These are phyloP conservation scores for Plantago elongata DNA, from an alignment of 257 asterid species.

Conservation along the genomic window DNA sequence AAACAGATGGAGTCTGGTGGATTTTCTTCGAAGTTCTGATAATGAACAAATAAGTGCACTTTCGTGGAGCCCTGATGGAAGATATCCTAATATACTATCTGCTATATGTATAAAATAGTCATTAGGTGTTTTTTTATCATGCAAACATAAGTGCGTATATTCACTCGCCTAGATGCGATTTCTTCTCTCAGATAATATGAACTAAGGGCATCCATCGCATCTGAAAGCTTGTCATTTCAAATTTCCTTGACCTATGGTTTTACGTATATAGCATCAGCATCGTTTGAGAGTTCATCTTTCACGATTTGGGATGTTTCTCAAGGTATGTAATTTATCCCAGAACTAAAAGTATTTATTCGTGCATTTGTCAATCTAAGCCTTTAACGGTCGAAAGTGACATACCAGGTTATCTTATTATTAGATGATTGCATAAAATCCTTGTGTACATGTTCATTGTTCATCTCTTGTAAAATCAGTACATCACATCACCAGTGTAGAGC, in stretches of 20 bases:
- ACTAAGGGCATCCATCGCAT: not conserved
- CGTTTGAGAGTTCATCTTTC: conserved; percentile 84
- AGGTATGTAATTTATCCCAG: conserved; percentile 45
- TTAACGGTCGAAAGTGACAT: not conserved
- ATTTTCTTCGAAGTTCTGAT: conserved; percentile 74
- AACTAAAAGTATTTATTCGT: conserved; percentile 10
- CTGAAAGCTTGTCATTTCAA: not conserved
- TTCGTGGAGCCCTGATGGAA: conserved; percentile 98
- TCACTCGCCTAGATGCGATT: too few relatives aligned
- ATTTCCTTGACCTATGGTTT: conserved; percentile 50
- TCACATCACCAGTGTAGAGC: not conserved
- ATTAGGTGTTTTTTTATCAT: conserved; percentile 1
- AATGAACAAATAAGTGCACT: conserved; percentile 74
- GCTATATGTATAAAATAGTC: conserved; percentile 4
- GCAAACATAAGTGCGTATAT: too few relatives aligned
- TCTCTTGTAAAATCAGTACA: not conserved
- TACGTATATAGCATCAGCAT: conserved; percentile 94
- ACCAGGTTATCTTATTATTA: not conserved
- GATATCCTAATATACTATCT: conserved; percentile 53
- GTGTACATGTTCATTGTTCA: not conserved
- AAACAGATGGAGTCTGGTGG: conserved; percentile 79
- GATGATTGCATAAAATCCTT: not conserved
- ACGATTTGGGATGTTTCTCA: conserved; percentile 95
- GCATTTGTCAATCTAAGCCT: not conserved
- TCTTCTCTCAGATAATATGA: too few relatives aligned